These are phyloP conservation scores for Globisporangium spinosum DNA, from an alignment of 352 stramenopile species.

Conservation along the genomic window DNA sequence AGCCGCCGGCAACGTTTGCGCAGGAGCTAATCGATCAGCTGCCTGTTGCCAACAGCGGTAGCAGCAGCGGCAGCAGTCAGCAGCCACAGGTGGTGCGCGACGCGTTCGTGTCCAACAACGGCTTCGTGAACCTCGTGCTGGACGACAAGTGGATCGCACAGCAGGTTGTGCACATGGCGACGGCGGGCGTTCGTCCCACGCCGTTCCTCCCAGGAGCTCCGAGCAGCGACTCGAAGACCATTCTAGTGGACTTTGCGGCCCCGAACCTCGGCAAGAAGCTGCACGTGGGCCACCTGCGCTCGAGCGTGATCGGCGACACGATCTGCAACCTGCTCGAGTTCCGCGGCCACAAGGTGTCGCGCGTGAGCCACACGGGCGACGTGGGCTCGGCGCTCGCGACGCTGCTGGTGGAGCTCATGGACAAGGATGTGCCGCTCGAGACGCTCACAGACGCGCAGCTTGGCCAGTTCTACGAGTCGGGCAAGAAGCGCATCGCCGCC, in stretches of 20 bases:
- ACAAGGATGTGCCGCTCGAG: constrained; percentile 39
- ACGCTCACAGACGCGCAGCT: constrained; percentile 59
- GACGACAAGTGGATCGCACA: constrained; percentile 65
- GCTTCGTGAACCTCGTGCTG: constrained; percentile 81
- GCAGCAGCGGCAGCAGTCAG: background rate
- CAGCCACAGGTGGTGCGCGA: constrained; percentile 23
- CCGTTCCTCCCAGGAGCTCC: background rate
- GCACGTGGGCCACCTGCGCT: constrained; percentile 79
- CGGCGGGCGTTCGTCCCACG: constrained; percentile 14
- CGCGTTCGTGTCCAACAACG: constrained; percentile 57
- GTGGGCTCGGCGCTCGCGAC: constrained; percentile 75
- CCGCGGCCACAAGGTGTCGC: constrained; percentile 59
- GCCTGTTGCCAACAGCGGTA: background rate
- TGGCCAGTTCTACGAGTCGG: constrained; percentile 63
- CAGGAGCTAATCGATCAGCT: constrained; percentile 28
- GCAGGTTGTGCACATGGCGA: constrained; percentile 60
- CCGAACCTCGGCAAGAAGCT: constrained; percentile 87
- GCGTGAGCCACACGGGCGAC: constrained; percentile 77
- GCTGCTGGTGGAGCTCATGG: constrained; percentile 67
- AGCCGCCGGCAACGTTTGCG: constrained; percentile 41
- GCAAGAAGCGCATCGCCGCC: constrained; percentile 42
- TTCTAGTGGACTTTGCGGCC: constrained; percentile 80
- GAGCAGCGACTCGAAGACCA: constrained; percentile 18
- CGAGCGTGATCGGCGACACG: constrained; percentile 76
- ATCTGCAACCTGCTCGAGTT: constrained; percentile 83